These are phyloP conservation scores for Penicillium malachiteum DNA, from an alignment of 495 filamentous ascomycete species.

Conservation along the genomic window DNA sequence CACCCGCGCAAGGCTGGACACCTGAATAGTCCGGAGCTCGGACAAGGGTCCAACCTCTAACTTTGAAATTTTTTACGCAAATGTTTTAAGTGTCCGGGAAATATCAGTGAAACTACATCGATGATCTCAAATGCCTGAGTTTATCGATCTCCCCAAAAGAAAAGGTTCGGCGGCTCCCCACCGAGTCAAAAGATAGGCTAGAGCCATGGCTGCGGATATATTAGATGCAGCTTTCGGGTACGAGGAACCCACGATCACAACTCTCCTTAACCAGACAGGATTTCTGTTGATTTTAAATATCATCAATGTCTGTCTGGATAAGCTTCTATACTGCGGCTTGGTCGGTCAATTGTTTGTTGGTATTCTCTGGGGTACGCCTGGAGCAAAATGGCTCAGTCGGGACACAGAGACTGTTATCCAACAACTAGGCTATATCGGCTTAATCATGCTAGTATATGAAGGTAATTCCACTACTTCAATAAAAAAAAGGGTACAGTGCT, in stretches of 20 bases:
- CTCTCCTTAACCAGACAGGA: slow-evolving; percentile 59
- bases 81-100: too few species aligned
- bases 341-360: slow-evolving; percentile 75
- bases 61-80: too few species aligned
- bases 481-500: slow-evolving; percentile 22
- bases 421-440: slow-evolving; percentile 72
- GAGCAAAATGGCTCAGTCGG: slow-evolving; percentile 50
- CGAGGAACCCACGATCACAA: slow-evolving; percentile 57
- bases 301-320: slow-evolving; percentile 57
- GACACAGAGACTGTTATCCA: slow-evolving; percentile 57
- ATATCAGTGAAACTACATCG: too few species aligned
- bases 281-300: slow-evolving; percentile 68
- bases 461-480: slow-evolving; percentile 29
- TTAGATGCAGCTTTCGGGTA: slow-evolving; percentile 47
- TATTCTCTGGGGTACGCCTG: slow-evolving; percentile 65
- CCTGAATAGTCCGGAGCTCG: too few species aligned
- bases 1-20: too few species aligned
- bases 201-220: not conserved
- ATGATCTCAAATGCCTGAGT: too few species aligned
- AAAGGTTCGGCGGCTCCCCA: too few species aligned
- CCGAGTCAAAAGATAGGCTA: too few species aligned
- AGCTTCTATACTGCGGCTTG: slow-evolving; percentile 65
- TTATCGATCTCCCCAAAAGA: too few species aligned
- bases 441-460: slow-evolving; percentile 74
- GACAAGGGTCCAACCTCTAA: too few species aligned